A percentile compares a stretch with the other conserved stretches of the same genome.
Evolutionary conservation across 352 stramenopile genomes (phyloP).

Genomic region (Globisporangium mamillatum): DNA sequence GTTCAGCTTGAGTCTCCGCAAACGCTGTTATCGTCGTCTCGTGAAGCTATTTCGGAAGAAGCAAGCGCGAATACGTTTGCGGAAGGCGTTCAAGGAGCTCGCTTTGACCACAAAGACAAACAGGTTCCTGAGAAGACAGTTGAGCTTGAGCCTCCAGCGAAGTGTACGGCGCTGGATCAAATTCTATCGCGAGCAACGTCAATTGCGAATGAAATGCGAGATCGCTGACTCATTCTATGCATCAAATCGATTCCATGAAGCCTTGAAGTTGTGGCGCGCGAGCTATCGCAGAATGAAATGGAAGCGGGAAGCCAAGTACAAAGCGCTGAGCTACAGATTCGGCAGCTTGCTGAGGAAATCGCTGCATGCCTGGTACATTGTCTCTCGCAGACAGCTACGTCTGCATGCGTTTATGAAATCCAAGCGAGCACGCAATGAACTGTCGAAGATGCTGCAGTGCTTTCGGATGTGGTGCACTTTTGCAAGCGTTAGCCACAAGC

Average conservation of each 20-base stretch:
- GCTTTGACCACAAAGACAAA: conserved; percentile 13
- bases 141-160: conserved; percentile 6
- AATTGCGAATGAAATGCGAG: not conserved
- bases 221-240: conserved; percentile 12
- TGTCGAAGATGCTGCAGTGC: not conserved
- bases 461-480: conserved; percentile 5
- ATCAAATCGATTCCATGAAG: conserved; percentile 1
- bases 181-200: conserved; percentile 2
- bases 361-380: conserved; percentile 31
- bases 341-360: conserved; percentile 16
- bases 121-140: conserved; percentile 12
- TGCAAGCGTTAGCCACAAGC: not conserved
- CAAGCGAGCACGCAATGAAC: conserved; percentile 2
- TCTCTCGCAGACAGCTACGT: conserved; percentile 16
- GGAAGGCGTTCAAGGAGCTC: conserved; percentile 21
- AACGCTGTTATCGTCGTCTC: conserved; percentile 32
- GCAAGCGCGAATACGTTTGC: conserved; percentile 11
- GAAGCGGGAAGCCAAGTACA: conserved; percentile 12
- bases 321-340: conserved; percentile 33
- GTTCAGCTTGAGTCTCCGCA: conserved; percentile 27
- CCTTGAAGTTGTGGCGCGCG: conserved; percentile 14
- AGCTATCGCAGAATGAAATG: not conserved
- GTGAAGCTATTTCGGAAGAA: conserved; percentile 48
- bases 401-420: conserved; percentile 17
- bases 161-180: conserved; percentile 4